Conservation (phyloP, 768 basidiomycete species). For the Collybiopsis luxurians region DNA sequence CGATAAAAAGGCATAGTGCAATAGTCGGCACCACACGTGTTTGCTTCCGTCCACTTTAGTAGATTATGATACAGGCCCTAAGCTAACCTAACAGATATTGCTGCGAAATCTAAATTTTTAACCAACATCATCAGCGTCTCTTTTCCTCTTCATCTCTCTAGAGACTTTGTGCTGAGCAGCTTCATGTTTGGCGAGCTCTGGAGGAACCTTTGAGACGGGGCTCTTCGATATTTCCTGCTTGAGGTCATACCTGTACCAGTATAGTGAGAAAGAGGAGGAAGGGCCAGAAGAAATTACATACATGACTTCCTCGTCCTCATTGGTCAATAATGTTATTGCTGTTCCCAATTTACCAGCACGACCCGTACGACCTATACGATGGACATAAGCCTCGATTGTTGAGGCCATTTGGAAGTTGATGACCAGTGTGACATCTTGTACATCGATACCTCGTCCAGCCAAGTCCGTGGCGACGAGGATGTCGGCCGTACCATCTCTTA, state of each 20-base stretch:
- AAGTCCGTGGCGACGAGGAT: conserved; percentile 96
- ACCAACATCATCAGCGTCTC: conserved; percentile 77
- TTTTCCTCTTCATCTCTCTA: conserved; percentile 92
- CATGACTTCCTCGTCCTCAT: conserved; percentile 98
- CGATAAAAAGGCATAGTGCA: neutral
- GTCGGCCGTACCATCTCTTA: conserved; percentile 84
- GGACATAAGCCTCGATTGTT: conserved; percentile 96
- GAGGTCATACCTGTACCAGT: conserved; percentile 79
- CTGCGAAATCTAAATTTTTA: conserved; percentile 17
- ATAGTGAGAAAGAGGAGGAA: conserved; percentile 11
- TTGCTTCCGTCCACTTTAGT: no score
- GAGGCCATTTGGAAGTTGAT: conserved; percentile 98
- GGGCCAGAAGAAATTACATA: conserved; percentile 40
- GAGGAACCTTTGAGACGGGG: conserved; percentile 85
- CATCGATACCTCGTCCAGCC: conserved; percentile 98
- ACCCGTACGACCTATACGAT: conserved; percentile 98
- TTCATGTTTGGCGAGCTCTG: conserved; percentile 89
- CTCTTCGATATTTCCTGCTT: conserved; percentile 96
- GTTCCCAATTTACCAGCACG: conserved; percentile 95
- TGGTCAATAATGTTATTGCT: conserved; percentile 93
- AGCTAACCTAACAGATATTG: no score
- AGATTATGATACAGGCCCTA: no score
- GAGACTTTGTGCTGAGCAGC: conserved; percentile 89
- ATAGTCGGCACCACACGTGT: no score
- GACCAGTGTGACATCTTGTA: conserved; percentile 92